These are phyloP conservation scores for Wallemia ichthyophaga DNA, from an alignment of 1,284 basidiomycete species.

Conservation along the genomic window DNA sequence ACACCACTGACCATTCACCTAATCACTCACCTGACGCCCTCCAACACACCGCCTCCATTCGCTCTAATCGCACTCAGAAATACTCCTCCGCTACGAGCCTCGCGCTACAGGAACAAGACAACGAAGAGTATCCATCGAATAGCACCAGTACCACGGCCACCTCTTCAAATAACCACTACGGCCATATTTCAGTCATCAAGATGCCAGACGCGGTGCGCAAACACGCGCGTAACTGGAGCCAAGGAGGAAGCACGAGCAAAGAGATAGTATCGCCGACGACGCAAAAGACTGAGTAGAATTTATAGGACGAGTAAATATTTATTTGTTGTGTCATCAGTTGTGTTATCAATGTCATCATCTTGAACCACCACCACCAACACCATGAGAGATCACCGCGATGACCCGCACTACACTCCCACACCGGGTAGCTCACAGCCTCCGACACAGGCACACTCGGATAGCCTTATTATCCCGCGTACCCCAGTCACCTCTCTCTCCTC, in stretches of 20 bases:
- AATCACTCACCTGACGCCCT: background rate
- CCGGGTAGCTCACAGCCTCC: background rate
- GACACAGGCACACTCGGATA: background rate
- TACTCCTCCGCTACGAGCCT: too few species aligned
- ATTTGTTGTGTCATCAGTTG: too few species aligned
- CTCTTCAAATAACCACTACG: background rate
- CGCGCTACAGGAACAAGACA: too few species aligned
- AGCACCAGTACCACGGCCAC: too few species aligned
- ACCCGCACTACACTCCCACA: background rate
- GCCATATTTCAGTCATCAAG: background rate
- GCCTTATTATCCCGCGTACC: constrained; percentile 1
- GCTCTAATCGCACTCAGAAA: too few species aligned
- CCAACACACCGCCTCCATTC: background rate
- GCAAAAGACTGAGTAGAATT: background rate
- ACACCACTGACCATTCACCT: background rate
- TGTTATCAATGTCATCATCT: too few species aligned
- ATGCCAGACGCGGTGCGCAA: background rate
- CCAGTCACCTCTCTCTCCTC: constrained; percentile 2
- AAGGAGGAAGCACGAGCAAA: background rate
- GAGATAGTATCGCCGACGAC: background rate
- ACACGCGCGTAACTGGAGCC: background rate
- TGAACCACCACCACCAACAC: too few species aligned
- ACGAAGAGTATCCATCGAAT: too few species aligned
- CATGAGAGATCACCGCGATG: background rate
- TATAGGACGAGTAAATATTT: too few species aligned